Evolutionary conservation across 1,284 basidiomycete genomes (phyloP).

Genomic region (Fomitopsis palustris): DNA sequence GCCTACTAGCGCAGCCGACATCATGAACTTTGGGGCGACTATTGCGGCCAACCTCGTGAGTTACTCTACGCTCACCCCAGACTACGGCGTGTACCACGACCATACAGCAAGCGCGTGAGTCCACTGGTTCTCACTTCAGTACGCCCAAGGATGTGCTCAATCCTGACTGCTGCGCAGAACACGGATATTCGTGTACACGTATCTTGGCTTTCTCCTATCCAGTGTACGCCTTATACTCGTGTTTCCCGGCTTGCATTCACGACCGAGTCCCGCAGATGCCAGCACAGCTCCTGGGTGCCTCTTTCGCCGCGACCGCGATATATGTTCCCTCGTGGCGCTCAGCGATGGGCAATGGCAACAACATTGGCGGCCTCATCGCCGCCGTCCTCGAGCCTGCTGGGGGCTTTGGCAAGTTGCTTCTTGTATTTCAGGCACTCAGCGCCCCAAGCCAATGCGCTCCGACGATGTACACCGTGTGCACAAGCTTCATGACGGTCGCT

Average conservation of each 20-base stretch:
- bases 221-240: conserved; percentile 37
- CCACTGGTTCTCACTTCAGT: neutral
- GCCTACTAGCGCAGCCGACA: conserved; percentile 24
- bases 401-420: conserved; percentile 55
- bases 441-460: conserved; percentile 61
- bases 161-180: conserved; percentile 5
- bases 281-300: conserved; percentile 62
- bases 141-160: conserved; percentile 2
- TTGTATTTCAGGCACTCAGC: conserved; percentile 53
- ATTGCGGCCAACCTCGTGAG: conserved; percentile 41
- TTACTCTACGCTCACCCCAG: conserved; percentile 53
- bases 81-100: conserved; percentile 58
- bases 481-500: conserved; percentile 67
- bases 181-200: conserved; percentile 41
- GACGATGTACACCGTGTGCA: conserved; percentile 75
- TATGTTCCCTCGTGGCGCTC: conserved; percentile 57
- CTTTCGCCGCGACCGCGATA: conserved; percentile 53
- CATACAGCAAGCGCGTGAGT: conserved; percentile 43
- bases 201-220: conserved; percentile 59
- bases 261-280: conserved; percentile 39
- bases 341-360: conserved; percentile 51
- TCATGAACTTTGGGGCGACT: conserved; percentile 33
- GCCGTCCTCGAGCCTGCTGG: conserved; percentile 41
- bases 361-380: conserved; percentile 48
- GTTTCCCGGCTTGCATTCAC: neutral